Base-by-base conservation (phyloP, 23 red algal genomes). In the Gracilaria domingensis region DNA sequence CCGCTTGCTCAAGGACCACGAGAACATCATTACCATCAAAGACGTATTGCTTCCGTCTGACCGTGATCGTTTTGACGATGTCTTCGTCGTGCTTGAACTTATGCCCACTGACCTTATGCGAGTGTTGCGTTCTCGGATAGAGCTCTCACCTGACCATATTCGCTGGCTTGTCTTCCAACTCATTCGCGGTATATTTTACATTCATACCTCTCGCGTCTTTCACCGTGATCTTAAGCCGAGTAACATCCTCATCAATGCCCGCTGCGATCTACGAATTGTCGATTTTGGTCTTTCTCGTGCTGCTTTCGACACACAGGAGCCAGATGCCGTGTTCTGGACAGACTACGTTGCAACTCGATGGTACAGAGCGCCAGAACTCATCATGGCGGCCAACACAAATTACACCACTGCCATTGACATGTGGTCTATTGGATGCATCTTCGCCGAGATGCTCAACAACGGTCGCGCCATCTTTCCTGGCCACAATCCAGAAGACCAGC, bases 371-470 rank as follows among this genome's bases (percentile, higher is more conserved):
- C 97, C 97, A 29, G 97, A 98, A 82, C 91, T 98, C 45, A 95
- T 98, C 35, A 95, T 98, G 89, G 81, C 92, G 8, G 76, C 83
- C 51, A 80, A 69, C 20, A 59, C 97, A 21, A 80, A 83, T 55
- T 98, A 98, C 88, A 95, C 97, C 33, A 93, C 97, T 12, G 97
- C 97, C 62, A 98, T 98, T 26, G 97, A 98, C 85, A 91, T 98
- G 93, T 98, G 97, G 97, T 93, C 87, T 47, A 78, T 94, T 9
- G 97, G 97, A 24, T 98, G 97, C 81, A 98, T 98, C 56, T 95
- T 98, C 74, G 97, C 97, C 37, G 97, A 98, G 76, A 86, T 98
- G 88, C 70, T 98, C 42, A 96, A 95, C 79, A 55, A 91, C 42
- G 97, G 97, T 57, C 51, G 84, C 14, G 83, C 97, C 13, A 75